Conservation (phyloP, 257 asterid species). For the Solanum virginianum region DNA sequence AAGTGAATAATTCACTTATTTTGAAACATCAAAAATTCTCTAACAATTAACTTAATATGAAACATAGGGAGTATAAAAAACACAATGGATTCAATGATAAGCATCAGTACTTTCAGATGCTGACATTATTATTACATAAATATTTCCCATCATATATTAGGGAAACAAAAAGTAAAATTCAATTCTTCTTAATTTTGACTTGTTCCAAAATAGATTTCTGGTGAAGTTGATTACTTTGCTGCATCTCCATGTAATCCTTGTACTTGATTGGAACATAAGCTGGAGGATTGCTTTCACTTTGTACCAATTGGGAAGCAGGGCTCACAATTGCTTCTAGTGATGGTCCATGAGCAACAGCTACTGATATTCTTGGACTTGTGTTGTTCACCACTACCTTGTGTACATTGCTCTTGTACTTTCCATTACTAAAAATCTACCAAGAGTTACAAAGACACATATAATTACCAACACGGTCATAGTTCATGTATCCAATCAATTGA, state of each 20-base stretch:
- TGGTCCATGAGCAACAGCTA: constrained; percentile 61
- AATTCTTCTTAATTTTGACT: constrained; percentile 8
- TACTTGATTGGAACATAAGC: constrained; percentile 44
- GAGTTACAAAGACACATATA: background rate
- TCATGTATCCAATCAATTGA: background rate
- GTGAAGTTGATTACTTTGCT: constrained; percentile 43
- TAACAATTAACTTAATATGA: no score
- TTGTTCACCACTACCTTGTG: constrained; percentile 65
- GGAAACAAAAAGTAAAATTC: background rate
- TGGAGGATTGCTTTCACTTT: background rate
- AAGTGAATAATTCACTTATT: no score
- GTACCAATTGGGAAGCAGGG: constrained; percentile 31
- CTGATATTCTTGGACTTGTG: constrained; percentile 43
- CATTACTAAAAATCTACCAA: constrained; percentile 59
- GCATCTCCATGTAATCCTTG: constrained; percentile 39
- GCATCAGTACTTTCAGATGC: background rate
- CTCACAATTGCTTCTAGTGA: constrained; percentile 36
- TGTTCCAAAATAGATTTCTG: constrained; percentile 38
- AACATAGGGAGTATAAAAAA: no score
- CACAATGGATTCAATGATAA: background rate
- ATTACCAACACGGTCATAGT: background rate
- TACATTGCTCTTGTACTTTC: constrained; percentile 62
- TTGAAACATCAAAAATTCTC: no score
- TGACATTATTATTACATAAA: background rate
- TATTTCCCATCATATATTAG: background rate